phyloP scores from a whole-genome alignment of 768 basidiomycete genomes.

The Symmetrospora coprosmae region DNA sequence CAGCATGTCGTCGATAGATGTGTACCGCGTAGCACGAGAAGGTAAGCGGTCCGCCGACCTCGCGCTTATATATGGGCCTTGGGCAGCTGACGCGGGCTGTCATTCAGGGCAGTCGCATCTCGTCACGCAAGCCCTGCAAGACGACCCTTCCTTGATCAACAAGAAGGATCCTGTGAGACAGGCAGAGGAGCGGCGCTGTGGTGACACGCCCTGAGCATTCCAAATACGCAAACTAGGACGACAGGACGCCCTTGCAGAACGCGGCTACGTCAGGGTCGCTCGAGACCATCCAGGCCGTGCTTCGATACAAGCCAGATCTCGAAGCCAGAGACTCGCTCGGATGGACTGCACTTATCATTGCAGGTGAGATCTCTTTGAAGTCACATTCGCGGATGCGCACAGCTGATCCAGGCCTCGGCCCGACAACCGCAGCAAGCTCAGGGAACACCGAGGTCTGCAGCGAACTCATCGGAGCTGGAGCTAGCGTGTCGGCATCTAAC shows the following conservation, averaged over 20 bases:
- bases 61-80: no score
- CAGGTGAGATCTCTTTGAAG: background rate
- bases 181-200: background rate
- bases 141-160: background rate
- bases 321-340: slow-evolving; percentile 12
- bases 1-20: no score
- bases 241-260: slow-evolving; percentile 5
- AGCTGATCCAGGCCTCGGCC: background rate
- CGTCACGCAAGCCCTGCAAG: slow-evolving; percentile 3
- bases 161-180: background rate
- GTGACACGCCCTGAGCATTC: background rate
- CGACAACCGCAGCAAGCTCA: slow-evolving; percentile 51
- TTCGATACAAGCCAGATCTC: slow-evolving; percentile 9
- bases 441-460: slow-evolving; percentile 60
- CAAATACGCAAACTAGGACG: background rate
- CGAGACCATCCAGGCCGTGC: slow-evolving; percentile 12
- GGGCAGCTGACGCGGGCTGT: no score
- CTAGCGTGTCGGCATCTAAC: slow-evolving; percentile 62
- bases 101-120: background rate
- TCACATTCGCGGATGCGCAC: background rate
- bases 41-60: no score
- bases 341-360: slow-evolving; percentile 21
- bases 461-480: slow-evolving; percentile 67
- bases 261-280: slow-evolving; percentile 14
- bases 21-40: no score